These are phyloP conservation scores for Phytophthora quininea DNA, from an alignment of 352 stramenopile genomes.

Conservation along the genomic window DNA sequence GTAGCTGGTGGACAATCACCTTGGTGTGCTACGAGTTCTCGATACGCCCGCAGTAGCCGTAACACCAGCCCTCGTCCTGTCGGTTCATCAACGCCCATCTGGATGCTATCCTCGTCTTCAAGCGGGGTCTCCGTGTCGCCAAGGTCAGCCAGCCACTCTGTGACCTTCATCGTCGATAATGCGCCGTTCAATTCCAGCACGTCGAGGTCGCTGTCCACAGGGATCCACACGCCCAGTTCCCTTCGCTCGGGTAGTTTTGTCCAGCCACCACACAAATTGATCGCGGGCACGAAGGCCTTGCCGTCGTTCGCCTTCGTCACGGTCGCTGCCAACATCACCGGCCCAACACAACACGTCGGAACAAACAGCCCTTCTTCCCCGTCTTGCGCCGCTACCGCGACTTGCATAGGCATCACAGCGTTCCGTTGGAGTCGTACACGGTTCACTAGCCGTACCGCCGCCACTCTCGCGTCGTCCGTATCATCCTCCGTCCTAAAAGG, in stretches of 20 bases:
- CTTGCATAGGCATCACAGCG: neutral
- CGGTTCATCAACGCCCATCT: neutral
- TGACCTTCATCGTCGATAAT: neutral
- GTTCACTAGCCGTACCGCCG: neutral
- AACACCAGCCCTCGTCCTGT: neutral
- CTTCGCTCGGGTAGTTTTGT: conserved; percentile 13
- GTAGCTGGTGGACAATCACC: conserved; percentile 16
- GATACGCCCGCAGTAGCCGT: conserved; percentile 13
- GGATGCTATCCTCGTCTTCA: conserved; percentile 1
- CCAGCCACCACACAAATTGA: conserved; percentile 10
- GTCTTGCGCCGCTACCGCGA: conserved; percentile 6
- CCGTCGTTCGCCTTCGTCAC: conserved; percentile 1
- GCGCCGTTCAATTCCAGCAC: conserved; percentile 10
- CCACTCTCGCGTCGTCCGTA: neutral
- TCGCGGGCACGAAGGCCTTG: conserved; percentile 4
- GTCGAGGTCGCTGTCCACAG: conserved; percentile 9
- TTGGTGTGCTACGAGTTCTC: neutral
- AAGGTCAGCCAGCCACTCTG: conserved; percentile 1
- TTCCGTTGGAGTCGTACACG: neutral
- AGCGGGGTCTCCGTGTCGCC: neutral
- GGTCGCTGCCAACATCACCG: conserved; percentile 7
- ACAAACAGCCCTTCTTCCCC: conserved; percentile 8
- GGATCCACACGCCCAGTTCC: conserved; percentile 20
- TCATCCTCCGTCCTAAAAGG: neutral
- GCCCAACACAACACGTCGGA: neutral